A percentile compares a stretch with the other conserved stretches of the same genome.
phyloP scores from a whole-genome alignment of 805 yeast genomes.

The Barnettozyma vustinii region DNA sequence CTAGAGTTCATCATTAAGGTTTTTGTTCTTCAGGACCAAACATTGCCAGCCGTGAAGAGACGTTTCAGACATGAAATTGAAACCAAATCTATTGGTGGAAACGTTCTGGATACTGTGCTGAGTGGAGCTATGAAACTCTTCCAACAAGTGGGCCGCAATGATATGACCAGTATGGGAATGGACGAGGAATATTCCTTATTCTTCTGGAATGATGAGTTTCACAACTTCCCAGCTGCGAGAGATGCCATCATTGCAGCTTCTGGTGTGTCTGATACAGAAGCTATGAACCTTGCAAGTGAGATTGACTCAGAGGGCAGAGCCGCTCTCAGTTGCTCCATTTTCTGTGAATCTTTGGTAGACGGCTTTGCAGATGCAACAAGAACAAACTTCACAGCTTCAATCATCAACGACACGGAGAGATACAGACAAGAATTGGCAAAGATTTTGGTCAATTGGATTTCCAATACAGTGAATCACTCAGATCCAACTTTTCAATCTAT shows the following conservation, averaged over 20 bases:
- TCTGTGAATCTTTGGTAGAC: constrained; percentile 24
- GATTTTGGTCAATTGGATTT: constrained; percentile 47
- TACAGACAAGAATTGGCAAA: constrained; percentile 42
- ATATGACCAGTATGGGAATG: constrained; percentile 1
- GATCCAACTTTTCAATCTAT: constrained; percentile 32
- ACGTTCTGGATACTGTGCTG: background rate
- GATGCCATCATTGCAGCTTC: constrained; percentile 37
- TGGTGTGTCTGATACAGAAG: constrained; percentile 24
- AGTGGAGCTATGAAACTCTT: background rate
- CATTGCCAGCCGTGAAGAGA: constrained; percentile 32
- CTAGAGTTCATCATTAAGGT: constrained; percentile 42
- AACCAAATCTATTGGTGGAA: background rate
- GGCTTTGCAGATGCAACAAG: constrained; percentile 36
- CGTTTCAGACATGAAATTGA: background rate
- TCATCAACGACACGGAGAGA: constrained; percentile 46
- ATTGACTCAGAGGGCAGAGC: constrained; percentile 50
- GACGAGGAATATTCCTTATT: constrained; percentile 38
- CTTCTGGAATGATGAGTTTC: constrained; percentile 79
- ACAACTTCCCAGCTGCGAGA: constrained; percentile 52
- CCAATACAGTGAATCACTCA: constrained; percentile 34
- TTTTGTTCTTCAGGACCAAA: constrained; percentile 30
- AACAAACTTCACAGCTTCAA: constrained; percentile 51
- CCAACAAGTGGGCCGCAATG: background rate
- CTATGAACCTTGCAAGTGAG: constrained; percentile 34
- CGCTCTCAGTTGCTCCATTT: constrained; percentile 33